Base-by-base conservation (phyloP, 2,329 filamentous ascomycete genomes). In the Apiospora marii region DNA sequence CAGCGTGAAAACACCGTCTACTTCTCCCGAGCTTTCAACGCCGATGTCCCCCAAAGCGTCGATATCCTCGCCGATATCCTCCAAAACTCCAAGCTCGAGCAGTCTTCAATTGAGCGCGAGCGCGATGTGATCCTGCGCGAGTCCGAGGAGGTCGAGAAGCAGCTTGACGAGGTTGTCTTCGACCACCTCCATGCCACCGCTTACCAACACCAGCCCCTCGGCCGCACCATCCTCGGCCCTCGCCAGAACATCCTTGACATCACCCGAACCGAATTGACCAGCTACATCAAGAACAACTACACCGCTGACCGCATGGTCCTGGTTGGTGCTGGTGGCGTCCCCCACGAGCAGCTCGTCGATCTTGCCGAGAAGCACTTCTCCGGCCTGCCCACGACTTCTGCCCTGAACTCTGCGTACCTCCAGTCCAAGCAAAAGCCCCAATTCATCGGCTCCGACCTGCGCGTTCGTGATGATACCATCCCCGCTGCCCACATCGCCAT, bases 251-350 rank as follows among this genome's bases (percentile, higher is more conserved):
- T 99, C 85, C 91, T 95, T 84, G 95, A 93, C 85, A 99, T 99
- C 86, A 92, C 93, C 85, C 93, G 95, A 81, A 91, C 94, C 80
- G 96, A 99, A 85, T 90, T 99, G 78, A 87, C 89, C 84, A 93
- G 93, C 88, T 99, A 99, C 88, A 98, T 99, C 90, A 98, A 97
- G 90, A 96, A 91, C 87, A 99, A 99, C 91, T 99, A 99, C 90
- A 98, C 95, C 73, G 96, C 96, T 77, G 96, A 99, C 87, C 95
- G 97, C 85, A 99, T 99, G 96, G 96, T 99, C 77, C 93, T 99
- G 68, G 96, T 98, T 78, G 95, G 95, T 83, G 92, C 96, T 77
- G 96, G 96, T 85, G 96, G 96, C 80, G 89, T 99, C 76, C 94
- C 96, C 77, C 96, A 99, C 86, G 90, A 95, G 83, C 90, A 98